Conservation (phyloP, 306 rosid genomes). For the Rosa lucieae region DNA sequence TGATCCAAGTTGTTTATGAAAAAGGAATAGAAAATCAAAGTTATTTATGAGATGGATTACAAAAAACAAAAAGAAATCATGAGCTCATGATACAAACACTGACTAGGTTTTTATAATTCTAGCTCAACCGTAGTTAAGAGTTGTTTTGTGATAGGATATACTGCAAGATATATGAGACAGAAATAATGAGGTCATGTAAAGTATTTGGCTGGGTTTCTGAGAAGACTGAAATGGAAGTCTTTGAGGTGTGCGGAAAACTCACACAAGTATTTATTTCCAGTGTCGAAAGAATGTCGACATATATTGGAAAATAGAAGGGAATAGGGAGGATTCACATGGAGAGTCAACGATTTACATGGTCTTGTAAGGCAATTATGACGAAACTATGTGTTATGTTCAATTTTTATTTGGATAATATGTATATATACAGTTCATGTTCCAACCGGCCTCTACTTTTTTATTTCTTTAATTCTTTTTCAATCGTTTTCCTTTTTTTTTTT, state of each 20-base stretch:
- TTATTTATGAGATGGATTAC: no score
- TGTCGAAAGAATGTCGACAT: conserved; percentile 30
- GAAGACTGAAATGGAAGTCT: background rate
- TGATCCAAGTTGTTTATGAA: no score
- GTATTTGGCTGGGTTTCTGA: background rate
- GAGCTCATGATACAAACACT: no score
- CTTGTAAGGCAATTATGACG: background rate
- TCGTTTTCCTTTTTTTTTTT: no score
- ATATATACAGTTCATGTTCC: no score
- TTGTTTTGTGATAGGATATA: no score
- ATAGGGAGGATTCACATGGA: background rate
- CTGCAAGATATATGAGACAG: no score
- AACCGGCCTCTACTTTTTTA: no score
- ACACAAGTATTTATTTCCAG: background rate
- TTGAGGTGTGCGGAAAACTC: background rate
- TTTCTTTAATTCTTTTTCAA: background rate
- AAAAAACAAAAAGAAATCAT: no score
- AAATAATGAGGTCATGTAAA: background rate
- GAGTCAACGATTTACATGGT: background rate
- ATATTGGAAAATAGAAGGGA: background rate
- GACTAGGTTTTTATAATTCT: no score
- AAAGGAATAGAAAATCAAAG: no score
- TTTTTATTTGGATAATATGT: background rate
- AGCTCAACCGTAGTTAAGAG: no score
- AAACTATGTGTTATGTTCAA: background rate